phyloP scores from a whole-genome alignment of 2,329 filamentous ascomycete species.

The Ceratocystis diversiconidia region DNA sequence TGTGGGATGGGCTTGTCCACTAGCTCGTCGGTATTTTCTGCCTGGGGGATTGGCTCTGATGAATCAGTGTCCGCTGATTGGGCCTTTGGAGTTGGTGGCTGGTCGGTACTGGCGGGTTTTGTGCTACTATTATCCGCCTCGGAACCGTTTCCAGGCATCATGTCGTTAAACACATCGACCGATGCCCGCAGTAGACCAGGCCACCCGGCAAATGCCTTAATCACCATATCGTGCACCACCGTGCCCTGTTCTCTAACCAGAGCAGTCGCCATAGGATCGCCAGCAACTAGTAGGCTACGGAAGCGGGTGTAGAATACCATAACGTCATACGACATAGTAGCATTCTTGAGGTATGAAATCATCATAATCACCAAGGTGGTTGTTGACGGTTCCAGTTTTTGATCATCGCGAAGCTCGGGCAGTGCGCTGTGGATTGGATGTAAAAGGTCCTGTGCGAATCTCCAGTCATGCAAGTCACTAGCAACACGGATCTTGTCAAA shows the following conservation, averaged over 20 bases:
- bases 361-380: slow-evolving; percentile 35
- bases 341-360: slow-evolving; percentile 31
- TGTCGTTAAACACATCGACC: slow-evolving; percentile 36
- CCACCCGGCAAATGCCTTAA: slow-evolving; percentile 34
- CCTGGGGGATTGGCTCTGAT: neutral
- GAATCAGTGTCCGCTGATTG: neutral
- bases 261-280: slow-evolving; percentile 26
- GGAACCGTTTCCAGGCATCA: slow-evolving; percentile 30
- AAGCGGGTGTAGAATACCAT: slow-evolving; percentile 35
- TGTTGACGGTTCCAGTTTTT: slow-evolving; percentile 26
- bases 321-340: slow-evolving; percentile 29
- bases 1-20: neutral
- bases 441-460: slow-evolving; percentile 17
- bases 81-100: neutral
- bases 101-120: no score
- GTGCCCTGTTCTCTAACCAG: slow-evolving; percentile 31
- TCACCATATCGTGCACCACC: slow-evolving; percentile 36
- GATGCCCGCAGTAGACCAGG: slow-evolving; percentile 30
- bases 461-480: slow-evolving; percentile 10
- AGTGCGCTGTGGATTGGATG: slow-evolving; percentile 9
- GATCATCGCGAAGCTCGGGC: slow-evolving; percentile 1
- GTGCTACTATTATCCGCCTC: no score
- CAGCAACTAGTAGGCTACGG: slow-evolving; percentile 29
- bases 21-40: neutral
- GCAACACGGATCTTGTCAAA: slow-evolving; percentile 17